A percentile compares a stretch with the other conserved stretches of the same genome.
Evolutionary conservation across 805 yeast species (phyloP).

Genomic region (Candida broadrunensis): DNA sequence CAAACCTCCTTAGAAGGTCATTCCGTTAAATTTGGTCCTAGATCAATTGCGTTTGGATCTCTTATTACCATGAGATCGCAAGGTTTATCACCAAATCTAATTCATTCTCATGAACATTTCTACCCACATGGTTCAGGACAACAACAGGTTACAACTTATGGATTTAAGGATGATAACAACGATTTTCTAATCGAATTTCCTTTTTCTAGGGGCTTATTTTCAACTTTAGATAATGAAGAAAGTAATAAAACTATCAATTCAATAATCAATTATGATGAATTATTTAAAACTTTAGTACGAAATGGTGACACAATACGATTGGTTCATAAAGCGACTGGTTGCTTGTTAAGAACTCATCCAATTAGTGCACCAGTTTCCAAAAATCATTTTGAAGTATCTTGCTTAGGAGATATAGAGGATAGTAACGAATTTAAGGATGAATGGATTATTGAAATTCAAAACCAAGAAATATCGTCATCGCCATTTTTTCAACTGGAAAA

Average conservation of each 20-base stretch:
- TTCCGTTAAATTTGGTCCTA: constrained; percentile 62
- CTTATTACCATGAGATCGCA: constrained; percentile 63
- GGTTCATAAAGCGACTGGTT: constrained; percentile 65
- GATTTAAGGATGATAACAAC: constrained; percentile 84
- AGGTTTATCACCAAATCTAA: constrained; percentile 67
- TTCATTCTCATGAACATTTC: constrained; percentile 84
- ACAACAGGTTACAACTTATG: constrained; percentile 92
- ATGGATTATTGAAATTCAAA: constrained; percentile 84
- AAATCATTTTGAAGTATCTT: constrained; percentile 75
- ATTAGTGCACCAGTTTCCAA: constrained; percentile 72
- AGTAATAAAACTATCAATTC: constrained; percentile 6
- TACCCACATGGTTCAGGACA: constrained; percentile 93
- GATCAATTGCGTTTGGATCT: constrained; percentile 63
- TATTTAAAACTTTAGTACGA: constrained; percentile 34
- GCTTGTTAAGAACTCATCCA: constrained; percentile 80
- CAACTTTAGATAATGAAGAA: constrained; percentile 26
- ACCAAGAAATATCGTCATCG: constrained; percentile 47
- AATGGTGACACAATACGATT: constrained; percentile 71
- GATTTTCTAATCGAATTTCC: constrained; percentile 69
- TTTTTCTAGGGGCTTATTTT: constrained; percentile 20
- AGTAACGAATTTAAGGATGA: constrained; percentile 78
- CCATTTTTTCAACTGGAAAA: constrained; percentile 47
- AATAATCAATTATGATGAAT: constrained; percentile 3
- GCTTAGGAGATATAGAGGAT: constrained; percentile 69
- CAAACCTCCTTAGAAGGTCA: constrained; percentile 81